phyloP scores from a whole-genome alignment of 2,329 filamentous ascomycete genomes.

The Eutypa lata region DNA sequence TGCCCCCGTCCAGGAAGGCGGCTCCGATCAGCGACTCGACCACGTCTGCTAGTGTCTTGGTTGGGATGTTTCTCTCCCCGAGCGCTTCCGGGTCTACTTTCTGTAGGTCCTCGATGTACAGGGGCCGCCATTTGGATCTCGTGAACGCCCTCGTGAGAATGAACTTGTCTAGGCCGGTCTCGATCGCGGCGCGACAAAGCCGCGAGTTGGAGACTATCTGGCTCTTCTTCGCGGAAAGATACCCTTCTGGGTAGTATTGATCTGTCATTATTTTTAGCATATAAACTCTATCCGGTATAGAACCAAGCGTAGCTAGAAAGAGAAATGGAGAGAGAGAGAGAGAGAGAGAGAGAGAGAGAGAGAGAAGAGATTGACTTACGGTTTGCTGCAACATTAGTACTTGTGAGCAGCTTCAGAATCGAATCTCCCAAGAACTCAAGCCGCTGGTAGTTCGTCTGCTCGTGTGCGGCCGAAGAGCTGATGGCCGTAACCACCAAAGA shows the following conservation, averaged over 20 bases:
- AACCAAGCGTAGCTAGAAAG: not conserved
- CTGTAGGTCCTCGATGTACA: slow-evolving; percentile 49
- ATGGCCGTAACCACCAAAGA: slow-evolving; percentile 66
- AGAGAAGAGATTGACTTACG: slow-evolving; percentile 35
- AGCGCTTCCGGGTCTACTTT: slow-evolving; percentile 1
- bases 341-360: not conserved
- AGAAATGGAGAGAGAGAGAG: not conserved
- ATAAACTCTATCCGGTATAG: not conserved
- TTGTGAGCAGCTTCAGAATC: slow-evolving; percentile 72
- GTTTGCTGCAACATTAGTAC: slow-evolving; percentile 58
- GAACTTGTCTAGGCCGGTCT: slow-evolving; percentile 66
- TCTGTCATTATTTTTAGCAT: slow-evolving; percentile 38
- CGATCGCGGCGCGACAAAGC: slow-evolving; percentile 63
- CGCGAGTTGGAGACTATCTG: slow-evolving; percentile 70
- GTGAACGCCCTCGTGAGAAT: slow-evolving; percentile 69
- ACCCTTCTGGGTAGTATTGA: slow-evolving; percentile 71
- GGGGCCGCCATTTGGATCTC: slow-evolving; percentile 67
- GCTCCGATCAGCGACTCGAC: slow-evolving; percentile 82
- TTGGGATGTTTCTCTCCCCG: slow-evolving; percentile 35
- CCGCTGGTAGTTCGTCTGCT: slow-evolving; percentile 70
- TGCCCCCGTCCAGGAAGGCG: slow-evolving; percentile 66
- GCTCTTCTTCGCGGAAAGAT: slow-evolving; percentile 66
- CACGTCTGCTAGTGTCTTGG: slow-evolving; percentile 82
- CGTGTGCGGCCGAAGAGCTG: slow-evolving; percentile 58
- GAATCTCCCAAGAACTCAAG: slow-evolving; percentile 87